phyloP scores from a whole-genome alignment of 1,284 basidiomycete genomes.

The Neolentinus lepideus region DNA sequence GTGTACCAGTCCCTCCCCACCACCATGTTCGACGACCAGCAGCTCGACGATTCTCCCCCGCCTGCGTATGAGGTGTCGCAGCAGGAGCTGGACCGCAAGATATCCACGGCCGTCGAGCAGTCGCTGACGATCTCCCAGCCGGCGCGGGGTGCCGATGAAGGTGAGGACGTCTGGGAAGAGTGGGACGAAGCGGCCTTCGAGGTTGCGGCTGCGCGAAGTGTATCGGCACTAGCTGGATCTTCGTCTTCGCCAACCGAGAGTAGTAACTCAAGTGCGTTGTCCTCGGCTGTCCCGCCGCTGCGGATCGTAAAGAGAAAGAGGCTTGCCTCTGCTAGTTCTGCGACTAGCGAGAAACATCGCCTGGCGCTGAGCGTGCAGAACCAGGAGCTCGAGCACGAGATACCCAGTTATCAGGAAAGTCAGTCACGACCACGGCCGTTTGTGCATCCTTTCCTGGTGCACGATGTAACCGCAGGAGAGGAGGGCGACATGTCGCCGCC shows the following conservation, averaged over 20 bases:
- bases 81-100: slow-evolving; percentile 51
- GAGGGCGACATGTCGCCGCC: not conserved
- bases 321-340: slow-evolving; percentile 8
- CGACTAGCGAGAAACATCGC: slow-evolving; percentile 17
- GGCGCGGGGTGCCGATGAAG: slow-evolving; percentile 18
- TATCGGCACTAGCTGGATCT: not conserved
- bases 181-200: slow-evolving; percentile 42
- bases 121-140: slow-evolving; percentile 19
- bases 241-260: not conserved
- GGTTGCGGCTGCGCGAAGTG: slow-evolving; percentile 18
- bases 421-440: slow-evolving; percentile 8
- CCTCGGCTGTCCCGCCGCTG: slow-evolving; percentile 16
- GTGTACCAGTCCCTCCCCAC: not conserved
- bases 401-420: slow-evolving; percentile 4
- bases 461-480: not conserved
- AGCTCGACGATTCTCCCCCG: slow-evolving; percentile 24
- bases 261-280: not conserved
- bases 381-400: slow-evolving; percentile 10
- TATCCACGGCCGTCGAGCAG: slow-evolving; percentile 31
- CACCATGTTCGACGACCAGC: slow-evolving; percentile 1
- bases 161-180: slow-evolving; percentile 39
- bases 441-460: slow-evolving; percentile 3
- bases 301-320: slow-evolving; percentile 21
- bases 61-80: slow-evolving; percentile 46
- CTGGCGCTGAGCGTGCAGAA: slow-evolving; percentile 25